phyloP scores from a whole-genome alignment of 805 yeast genomes.

The Starmerella riodocensis region DNA sequence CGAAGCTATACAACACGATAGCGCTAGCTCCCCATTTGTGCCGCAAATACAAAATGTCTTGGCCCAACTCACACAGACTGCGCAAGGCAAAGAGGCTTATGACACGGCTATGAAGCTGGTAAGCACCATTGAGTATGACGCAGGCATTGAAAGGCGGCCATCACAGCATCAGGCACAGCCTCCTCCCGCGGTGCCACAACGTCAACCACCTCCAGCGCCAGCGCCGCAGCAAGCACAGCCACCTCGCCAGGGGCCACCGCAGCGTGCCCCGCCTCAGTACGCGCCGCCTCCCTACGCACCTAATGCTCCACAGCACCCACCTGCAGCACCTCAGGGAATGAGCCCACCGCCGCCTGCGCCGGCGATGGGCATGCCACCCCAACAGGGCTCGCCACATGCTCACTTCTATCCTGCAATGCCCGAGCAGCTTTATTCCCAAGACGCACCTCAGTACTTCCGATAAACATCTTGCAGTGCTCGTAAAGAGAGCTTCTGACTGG shows the following conservation, averaged over 20 bases:
- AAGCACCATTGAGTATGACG: constrained; percentile 8
- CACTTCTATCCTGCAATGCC: too few species aligned
- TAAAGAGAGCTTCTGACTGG: too few species aligned
- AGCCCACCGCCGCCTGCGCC: background rate
- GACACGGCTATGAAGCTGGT: constrained; percentile 2
- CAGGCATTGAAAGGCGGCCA: too few species aligned
- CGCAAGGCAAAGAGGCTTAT: constrained; percentile 12
- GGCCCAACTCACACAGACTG: constrained; percentile 1
- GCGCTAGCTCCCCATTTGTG: background rate
- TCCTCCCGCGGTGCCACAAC: background rate
- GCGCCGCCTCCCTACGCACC: background rate
- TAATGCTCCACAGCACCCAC: background rate
- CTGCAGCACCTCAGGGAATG: background rate
- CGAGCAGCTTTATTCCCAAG: too few species aligned
- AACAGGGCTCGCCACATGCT: too few species aligned
- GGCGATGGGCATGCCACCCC: too few species aligned
- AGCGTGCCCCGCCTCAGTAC: background rate
- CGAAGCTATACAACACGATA: background rate
- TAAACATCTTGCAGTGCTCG: too few species aligned
- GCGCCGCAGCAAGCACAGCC: background rate
- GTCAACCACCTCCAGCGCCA: background rate
- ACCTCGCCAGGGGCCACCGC: background rate
- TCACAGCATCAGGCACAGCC: background rate
- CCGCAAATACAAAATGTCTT: background rate
- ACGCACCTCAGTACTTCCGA: too few species aligned